Evolutionary conservation across 2,329 filamentous ascomycete genomes (phyloP).

Genomic region (Neofusicoccum sp.): DNA sequence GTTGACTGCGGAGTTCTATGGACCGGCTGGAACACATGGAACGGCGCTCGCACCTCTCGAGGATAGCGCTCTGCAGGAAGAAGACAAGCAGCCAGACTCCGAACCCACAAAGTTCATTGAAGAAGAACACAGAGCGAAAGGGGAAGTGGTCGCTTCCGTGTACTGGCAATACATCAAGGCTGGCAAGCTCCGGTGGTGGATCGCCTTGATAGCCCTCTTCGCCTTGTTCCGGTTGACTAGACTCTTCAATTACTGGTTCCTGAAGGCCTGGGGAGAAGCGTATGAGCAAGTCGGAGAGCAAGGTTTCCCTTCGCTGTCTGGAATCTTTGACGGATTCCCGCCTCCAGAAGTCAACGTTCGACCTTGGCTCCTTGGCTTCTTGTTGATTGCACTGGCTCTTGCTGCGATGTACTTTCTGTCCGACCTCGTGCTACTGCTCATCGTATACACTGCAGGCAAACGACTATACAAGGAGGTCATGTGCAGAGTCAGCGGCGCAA

Average conservation of each 20-base stretch:
- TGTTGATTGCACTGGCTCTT: conserved; percentile 51
- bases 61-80: conserved; percentile 23
- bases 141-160: conserved; percentile 70
- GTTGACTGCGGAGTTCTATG: neutral
- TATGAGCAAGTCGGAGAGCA: conserved; percentile 48
- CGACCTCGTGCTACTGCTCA: conserved; percentile 68
- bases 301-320: neutral
- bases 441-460: conserved; percentile 76
- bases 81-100: conserved; percentile 13
- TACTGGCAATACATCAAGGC: conserved; percentile 87
- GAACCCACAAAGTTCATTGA: conserved; percentile 72
- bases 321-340: conserved; percentile 52
- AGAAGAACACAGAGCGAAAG: conserved; percentile 71
- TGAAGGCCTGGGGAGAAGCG: conserved; percentile 83
- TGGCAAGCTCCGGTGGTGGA: conserved; percentile 73
- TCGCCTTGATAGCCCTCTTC: conserved; percentile 61
- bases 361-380: conserved; percentile 73
- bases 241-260: conserved; percentile 71
- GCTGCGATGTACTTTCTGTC: conserved; percentile 53
- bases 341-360: conserved; percentile 64
- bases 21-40: neutral
- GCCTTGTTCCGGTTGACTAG: conserved; percentile 62
- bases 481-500: conserved; percentile 70
- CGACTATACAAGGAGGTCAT: conserved; percentile 72
- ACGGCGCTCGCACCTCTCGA: conserved; percentile 17